Base-by-base conservation (phyloP, 2,329 filamentous ascomycete genomes). In the Sarocladium strictum region DNA sequence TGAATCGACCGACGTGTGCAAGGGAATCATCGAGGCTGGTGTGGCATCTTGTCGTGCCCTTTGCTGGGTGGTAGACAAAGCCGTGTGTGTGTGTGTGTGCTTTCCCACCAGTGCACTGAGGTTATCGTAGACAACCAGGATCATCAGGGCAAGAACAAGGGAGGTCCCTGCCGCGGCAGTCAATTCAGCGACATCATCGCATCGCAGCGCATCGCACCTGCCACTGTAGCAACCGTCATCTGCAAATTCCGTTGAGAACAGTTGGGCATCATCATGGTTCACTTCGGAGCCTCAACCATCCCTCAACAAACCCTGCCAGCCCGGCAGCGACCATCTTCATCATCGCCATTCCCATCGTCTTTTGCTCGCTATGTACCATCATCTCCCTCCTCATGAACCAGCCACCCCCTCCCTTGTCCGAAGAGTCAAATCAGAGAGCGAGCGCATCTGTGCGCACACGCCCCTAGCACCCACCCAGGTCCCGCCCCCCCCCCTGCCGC, bases 361-460 rank as follows among this genome's bases (percentile, higher is more conserved):
- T 5, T 43, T 23, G 40, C 40, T 19, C 21, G 21, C 21, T 7
- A 6, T 43, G 17, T 19, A 23, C 40, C 24, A 7, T 43, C 49
- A 53, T 38, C 27, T 21, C 49, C 27, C 17, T 19, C 33, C 29
- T n/a, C 4, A 53, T 33, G 19, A 26, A 19, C 37, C 37, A 45
- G 11, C 23, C 32, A 49, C 43, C 23, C 47, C 47, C 52, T 40
- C 32, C 32, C 50, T 40, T 17, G n/a, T 37, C 50, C n/a, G 23
- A 43, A 27, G 17, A 32, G 15, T n/a, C n/a, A 26, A 41, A 33
- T 33, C 33, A 43, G 35, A 43, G 35, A 27, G 24, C 52, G 40
- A 41, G 35, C 33, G 26, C 52, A 41, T 53, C 35, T 27, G 50
- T 53, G 50, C 50, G 50, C 50, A 53, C 50, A 53, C 50, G 50